Base-by-base conservation (phyloP, 331 rosid genomes). In the Malus hybrid region DNA sequence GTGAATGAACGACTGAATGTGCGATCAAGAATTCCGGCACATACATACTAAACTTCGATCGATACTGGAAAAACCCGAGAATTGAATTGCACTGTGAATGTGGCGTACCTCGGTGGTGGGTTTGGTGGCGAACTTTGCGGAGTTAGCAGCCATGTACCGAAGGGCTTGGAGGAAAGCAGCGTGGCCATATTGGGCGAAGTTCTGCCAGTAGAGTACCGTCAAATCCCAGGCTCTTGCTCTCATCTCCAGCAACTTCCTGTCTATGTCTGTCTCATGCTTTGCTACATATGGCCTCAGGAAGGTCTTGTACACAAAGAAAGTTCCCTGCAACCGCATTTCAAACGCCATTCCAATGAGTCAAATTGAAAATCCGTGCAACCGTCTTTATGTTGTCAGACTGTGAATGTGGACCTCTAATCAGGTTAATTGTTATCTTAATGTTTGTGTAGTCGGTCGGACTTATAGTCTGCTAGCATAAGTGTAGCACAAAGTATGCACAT, bases 181-280 rank as follows among this genome's bases (percentile, higher is more conserved):
- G 16, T 89, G 89, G 0, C 97, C 95, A 56, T 78, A 76, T 39
- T 86, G 80, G 16, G 97, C 60, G 20, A 88, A 92, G 78, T 92
- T 82, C 79, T 89, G 82, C 86, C 91, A 80, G 82, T 94, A 89
- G 85, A 87, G 87, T 5, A 87, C 53, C 55, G 90, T 90, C 77
- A 91, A 79, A 74, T 92, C 96, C 99, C 96, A 90, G 34, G 73
- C 89, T 60, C 90, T 87, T 4, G 74, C 79, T 74, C 90, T 88
- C 92, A 93, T 84, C 76, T 86, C 96, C 5, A 73, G 72, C 56
- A 94, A 58, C 82, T 84, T 90, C 65, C 50, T 74, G 50, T 94
- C 97, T 29, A 94, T 87, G 50, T 87, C 90, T 69, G 58, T 56
- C 80, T 94, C 99, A 70, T 86, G 90, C 63, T 58, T 87, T 50